Evolutionary conservation across 2,329 filamentous ascomycete species (phyloP), one percentile per base, ranked within the genome.

Genomic region (Exophiala mesophila): DNA sequence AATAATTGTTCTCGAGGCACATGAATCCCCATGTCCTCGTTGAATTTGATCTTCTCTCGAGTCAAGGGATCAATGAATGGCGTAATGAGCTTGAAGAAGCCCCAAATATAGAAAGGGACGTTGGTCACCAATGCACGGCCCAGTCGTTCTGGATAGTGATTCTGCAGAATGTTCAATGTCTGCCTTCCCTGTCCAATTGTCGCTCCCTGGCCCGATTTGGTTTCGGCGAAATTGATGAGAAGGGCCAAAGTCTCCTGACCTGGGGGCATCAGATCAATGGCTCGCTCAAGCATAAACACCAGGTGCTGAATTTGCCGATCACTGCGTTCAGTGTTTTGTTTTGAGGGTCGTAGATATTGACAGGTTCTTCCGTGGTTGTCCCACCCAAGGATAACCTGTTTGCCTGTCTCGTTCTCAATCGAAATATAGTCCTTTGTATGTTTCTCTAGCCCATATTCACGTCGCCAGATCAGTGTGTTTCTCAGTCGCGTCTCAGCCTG

Each of bases 21-120:
- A 62, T 88, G 88, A 54, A 85, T 72, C 55, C 75, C 76, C 71
- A 95, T 82, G 60, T 94, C 85, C 64, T 95, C 88, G 71, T 97
- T 96, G 75, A 95, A 96, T 70, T 92, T 94, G 70, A 98, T 82
- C 73, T 98, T 98, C 59, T 92, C 82, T 45, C 85, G 81, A 7
- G 92, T 98, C 57, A 89, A 71, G 5, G 92, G 92, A 65, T 98
- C 92, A 67, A 98, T 95, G 67, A 98, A 96, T 28, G 90, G 88
- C 3, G 81, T 88, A 67, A 98, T 89, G 57, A 96, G 71, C 67
- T 94, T 96, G 76, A 97, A 94, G 75, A 98, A 98, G 37, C 85
- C 85, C 64, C 79, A 83, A 48, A 97, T 86, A 51, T 94, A 77
- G 80, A 87, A 96, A 1, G 90, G 90, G 36, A 95, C 86, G 55